Evolutionary conservation across 2,329 filamentous ascomycete genomes (phyloP).

Genomic region (Aspergillus sp.): DNA sequence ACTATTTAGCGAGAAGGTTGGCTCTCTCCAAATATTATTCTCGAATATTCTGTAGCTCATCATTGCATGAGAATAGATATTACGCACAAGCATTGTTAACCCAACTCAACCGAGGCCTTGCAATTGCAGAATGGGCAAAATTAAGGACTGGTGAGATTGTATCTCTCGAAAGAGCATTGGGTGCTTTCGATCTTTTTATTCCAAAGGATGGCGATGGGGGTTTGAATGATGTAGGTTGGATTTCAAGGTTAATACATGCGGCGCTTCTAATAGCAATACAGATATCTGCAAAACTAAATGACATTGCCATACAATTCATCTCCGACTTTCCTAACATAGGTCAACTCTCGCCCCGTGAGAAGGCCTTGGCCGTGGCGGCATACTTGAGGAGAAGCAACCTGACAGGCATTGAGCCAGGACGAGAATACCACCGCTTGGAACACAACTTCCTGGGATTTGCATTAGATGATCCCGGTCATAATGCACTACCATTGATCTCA

Average conservation of each 20-base stretch:
- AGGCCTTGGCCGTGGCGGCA: constrained; percentile 59
- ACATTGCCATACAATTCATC: constrained; percentile 53
- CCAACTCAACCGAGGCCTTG: constrained; percentile 72
- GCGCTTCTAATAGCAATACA: constrained; percentile 26
- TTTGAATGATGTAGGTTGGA: constrained; percentile 56
- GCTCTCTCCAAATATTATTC: constrained; percentile 2
- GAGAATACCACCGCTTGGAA: constrained; percentile 68
- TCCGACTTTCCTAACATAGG: constrained; percentile 48
- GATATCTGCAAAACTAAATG: constrained; percentile 60
- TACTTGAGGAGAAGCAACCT: constrained; percentile 66
- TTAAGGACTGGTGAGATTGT: constrained; percentile 47
- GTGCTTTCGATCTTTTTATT: constrained; percentile 85
- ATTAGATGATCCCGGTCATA: constrained; percentile 63
- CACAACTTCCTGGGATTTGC: constrained; percentile 86
- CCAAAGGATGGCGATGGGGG: constrained; percentile 67
- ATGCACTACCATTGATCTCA: constrained; percentile 79
- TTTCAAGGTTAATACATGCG: neutral
- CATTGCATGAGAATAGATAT: constrained; percentile 48
- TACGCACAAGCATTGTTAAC: constrained; percentile 68
- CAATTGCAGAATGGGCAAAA: constrained; percentile 68
- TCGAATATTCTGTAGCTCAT: neutral
- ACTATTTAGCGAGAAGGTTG: constrained; percentile 67
- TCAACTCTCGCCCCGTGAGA: constrained; percentile 55
- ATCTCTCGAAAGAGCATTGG: constrained; percentile 66
- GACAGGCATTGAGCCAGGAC: constrained; percentile 60